Conservation (phyloP, 805 yeast species). For the Danielozyma ontarioensis region DNA sequence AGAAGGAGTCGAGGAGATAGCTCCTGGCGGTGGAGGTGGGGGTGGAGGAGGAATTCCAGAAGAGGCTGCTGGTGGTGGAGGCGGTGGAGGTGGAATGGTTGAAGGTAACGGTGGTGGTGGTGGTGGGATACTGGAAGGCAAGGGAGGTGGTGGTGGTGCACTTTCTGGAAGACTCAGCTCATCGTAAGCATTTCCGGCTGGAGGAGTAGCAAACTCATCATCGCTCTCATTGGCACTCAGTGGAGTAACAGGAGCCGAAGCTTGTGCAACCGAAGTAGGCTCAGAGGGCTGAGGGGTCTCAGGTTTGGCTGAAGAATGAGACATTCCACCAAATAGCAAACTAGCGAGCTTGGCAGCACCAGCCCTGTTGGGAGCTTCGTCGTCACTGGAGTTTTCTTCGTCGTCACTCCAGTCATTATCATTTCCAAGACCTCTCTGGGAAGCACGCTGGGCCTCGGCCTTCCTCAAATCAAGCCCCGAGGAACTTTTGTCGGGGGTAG, state of each 20-base stretch:
- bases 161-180: conserved; percentile 2
- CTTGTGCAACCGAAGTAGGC: conserved; percentile 12
- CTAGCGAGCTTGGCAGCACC: conserved; percentile 56
- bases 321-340: conserved; percentile 47
- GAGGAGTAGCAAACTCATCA: too few relatives aligned
- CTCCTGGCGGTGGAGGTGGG: conserved; percentile 20
- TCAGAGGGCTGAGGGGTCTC: conserved; percentile 2
- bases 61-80: conserved; percentile 9
- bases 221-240: too few relatives aligned
- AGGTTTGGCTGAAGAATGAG: conserved; percentile 17
- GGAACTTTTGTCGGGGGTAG: conserved; percentile 18
- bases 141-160: conserved; percentile 2
- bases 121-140: conserved; percentile 4
- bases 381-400: conserved; percentile 41
- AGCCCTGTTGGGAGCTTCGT: conserved; percentile 42
- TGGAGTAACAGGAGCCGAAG: conserved; percentile 1
- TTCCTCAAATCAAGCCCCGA: conserved; percentile 46
- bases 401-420: conserved; percentile 47
- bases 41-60: conserved; percentile 28
- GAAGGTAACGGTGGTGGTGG: conserved; percentile 6
- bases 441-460: conserved; percentile 65
- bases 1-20: conserved; percentile 22
- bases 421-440: conserved; percentile 54
- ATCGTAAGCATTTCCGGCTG: conserved; percentile 2
- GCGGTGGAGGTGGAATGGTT: conserved; percentile 1